These are phyloP conservation scores for Jackrogersella multiformis DNA, from an alignment of 495 filamentous ascomycete species.

Conservation along the genomic window DNA sequence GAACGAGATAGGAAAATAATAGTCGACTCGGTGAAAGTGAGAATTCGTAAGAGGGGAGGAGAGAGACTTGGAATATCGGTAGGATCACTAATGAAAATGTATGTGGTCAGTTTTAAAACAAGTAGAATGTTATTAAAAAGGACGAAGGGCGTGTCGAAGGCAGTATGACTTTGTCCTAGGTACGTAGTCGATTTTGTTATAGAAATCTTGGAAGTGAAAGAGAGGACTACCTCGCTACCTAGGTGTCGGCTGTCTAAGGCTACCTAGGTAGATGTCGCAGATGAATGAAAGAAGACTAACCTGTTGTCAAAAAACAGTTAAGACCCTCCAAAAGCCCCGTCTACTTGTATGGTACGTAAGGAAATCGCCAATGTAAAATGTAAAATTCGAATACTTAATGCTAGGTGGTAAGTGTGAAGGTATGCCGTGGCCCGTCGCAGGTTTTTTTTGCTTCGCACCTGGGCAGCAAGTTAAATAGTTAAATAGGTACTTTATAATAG, in stretches of 20 bases:
- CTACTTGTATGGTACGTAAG: not conserved
- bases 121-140: not conserved
- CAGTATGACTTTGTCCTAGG: conserved; percentile 35
- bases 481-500: too few relatives aligned
- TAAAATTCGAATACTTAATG: too few relatives aligned
- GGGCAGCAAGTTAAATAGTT: not conserved
- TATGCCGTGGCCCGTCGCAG: conserved; percentile 33
- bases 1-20: conserved; percentile 13
- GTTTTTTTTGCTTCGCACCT: conserved; percentile 9
- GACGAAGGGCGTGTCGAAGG: conserved; percentile 17
- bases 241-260: too few relatives aligned
- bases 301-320: conserved; percentile 23
- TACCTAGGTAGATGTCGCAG: too few relatives aligned
- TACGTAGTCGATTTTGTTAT: conserved; percentile 13
- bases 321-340: conserved; percentile 31
- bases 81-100: conserved; percentile 3
- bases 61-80: not conserved
- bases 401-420: too few relatives aligned
- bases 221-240: conserved; percentile 26
- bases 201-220: conserved; percentile 36
- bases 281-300: conserved; percentile 32
- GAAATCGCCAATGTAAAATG: conserved; percentile 26
- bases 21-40: conserved; percentile 13
- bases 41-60: not conserved
- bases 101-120: not conserved